Conservation (phyloP, 2,329 filamentous ascomycete genomes). For the Ambrosiella cleistominuta region DNA sequence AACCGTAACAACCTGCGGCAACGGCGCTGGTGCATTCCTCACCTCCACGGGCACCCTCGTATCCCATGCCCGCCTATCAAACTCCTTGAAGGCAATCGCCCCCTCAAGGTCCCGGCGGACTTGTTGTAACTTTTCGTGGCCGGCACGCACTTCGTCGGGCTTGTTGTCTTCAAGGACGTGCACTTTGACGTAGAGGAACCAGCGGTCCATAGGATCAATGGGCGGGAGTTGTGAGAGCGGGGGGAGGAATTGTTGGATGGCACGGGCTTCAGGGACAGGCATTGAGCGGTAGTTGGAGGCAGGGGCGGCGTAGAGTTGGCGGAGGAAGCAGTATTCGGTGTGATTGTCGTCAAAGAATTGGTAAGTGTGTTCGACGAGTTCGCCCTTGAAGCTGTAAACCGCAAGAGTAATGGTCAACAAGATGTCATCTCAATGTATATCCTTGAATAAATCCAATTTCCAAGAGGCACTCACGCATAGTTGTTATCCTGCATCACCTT, state of each 20-base stretch:
- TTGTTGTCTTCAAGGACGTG: slow-evolving; percentile 39
- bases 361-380: slow-evolving; percentile 35
- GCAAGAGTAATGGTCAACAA: neutral
- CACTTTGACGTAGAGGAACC: slow-evolving; percentile 37
- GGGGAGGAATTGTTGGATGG: slow-evolving; percentile 23
- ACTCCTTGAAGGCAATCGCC: slow-evolving; percentile 32
- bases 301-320: slow-evolving; percentile 26
- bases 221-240: slow-evolving; percentile 29
- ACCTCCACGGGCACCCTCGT: slow-evolving; percentile 27
- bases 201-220: slow-evolving; percentile 31
- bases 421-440: neutral
- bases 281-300: slow-evolving; percentile 20
- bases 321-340: slow-evolving; percentile 34
- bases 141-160: slow-evolving; percentile 39
- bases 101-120: slow-evolving; percentile 31
- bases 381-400: slow-evolving; percentile 29
- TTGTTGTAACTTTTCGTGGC: slow-evolving; percentile 31
- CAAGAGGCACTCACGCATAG: slow-evolving; percentile 26
- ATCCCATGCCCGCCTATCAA: slow-evolving; percentile 36
- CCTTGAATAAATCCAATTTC: neutral
- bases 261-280: slow-evolving; percentile 10
- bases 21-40: slow-evolving; percentile 22
- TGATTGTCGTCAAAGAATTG: slow-evolving; percentile 31
- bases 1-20: slow-evolving; percentile 16
- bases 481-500: slow-evolving; percentile 33